These are phyloP conservation scores for Globisporangium heterothallicum DNA, from an alignment of 352 stramenopile species.

Conservation along the genomic window DNA sequence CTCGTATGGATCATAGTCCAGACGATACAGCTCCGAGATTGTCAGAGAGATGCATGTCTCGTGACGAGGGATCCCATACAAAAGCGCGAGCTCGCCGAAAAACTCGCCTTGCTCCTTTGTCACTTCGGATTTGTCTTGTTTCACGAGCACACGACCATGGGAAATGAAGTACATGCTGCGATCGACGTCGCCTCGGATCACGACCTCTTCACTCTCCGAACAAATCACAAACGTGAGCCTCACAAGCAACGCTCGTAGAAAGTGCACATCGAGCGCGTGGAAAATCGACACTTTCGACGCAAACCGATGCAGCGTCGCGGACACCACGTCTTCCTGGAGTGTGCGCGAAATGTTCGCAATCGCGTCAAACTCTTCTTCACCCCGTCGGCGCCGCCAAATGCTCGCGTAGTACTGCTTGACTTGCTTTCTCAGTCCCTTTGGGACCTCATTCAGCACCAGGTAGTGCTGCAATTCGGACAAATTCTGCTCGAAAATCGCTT, in stretches of 20 bases:
- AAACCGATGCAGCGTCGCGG: conserved; percentile 42
- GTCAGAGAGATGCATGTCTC: conserved; percentile 60
- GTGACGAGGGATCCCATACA: conserved; percentile 56
- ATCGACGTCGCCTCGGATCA: conserved; percentile 70
- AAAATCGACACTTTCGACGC: conserved; percentile 47
- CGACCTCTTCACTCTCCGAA: conserved; percentile 58
- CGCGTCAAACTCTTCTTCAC: conserved; percentile 47
- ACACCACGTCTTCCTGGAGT: conserved; percentile 60
- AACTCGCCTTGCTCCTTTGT: conserved; percentile 67
- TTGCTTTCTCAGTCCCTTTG: conserved; percentile 58
- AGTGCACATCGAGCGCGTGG: conserved; percentile 45
- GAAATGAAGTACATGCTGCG: conserved; percentile 80
- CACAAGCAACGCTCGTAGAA: conserved; percentile 50
- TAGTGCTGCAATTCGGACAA: conserved; percentile 67
- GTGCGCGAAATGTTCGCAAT: conserved; percentile 39
- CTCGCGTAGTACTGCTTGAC: conserved; percentile 67
- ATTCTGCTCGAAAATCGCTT: conserved; percentile 62
- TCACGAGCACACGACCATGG: conserved; percentile 50
- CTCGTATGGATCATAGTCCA: conserved; percentile 59
- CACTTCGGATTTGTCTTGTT: conserved; percentile 36
- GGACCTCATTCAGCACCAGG: conserved; percentile 58
- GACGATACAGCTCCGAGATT: conserved; percentile 57
- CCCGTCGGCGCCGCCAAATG: conserved; percentile 49
- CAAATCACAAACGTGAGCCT: conserved; percentile 58
- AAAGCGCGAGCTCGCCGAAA: conserved; percentile 63